Evolutionary conservation across 2,329 filamentous ascomycete species (phyloP).

Genomic region (Cordyceps sp.): DNA sequence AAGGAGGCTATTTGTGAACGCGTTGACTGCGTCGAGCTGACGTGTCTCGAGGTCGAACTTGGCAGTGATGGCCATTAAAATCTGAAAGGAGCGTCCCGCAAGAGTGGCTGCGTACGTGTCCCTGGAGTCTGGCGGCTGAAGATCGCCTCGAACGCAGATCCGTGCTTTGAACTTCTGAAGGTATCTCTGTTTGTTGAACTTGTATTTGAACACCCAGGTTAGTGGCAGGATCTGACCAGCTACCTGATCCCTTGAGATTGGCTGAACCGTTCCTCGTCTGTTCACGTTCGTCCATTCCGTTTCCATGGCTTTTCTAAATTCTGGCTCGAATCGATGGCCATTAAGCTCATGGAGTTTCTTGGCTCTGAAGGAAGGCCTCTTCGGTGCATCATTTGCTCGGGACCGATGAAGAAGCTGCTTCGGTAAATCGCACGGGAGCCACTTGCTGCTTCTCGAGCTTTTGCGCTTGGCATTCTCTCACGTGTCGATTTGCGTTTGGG

Average conservation of each 20-base stretch:
- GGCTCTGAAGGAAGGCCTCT: slow-evolving; percentile 1
- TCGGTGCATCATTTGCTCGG: slow-evolving; percentile 1
- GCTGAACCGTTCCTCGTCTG: background rate
- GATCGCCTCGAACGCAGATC: slow-evolving; percentile 1
- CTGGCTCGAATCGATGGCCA: background rate
- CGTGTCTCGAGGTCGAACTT: slow-evolving; percentile 2
- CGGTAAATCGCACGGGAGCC: too few relatives aligned
- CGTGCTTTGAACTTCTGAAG: background rate
- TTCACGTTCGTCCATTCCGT: background rate
- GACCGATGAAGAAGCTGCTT: background rate
- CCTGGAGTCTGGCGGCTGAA: slow-evolving; percentile 1
- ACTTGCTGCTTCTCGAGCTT: too few relatives aligned
- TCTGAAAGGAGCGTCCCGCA: slow-evolving; percentile 1
- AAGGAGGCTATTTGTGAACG: slow-evolving; percentile 4
- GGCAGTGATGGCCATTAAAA: slow-evolving; percentile 1
- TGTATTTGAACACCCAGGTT: slow-evolving; percentile 4
- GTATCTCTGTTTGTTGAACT: background rate
- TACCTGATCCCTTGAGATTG: background rate
- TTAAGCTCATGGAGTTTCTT: slow-evolving; percentile 1
- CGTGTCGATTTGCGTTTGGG: too few relatives aligned
- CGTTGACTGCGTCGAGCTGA: slow-evolving; percentile 3
- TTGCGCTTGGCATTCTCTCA: too few relatives aligned
- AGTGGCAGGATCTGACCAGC: background rate
- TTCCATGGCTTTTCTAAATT: slow-evolving; percentile 3
- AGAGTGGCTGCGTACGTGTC: slow-evolving; percentile 3